Base-by-base conservation (phyloP, 2,329 filamentous ascomycete species). In the Fusarium redolens region DNA sequence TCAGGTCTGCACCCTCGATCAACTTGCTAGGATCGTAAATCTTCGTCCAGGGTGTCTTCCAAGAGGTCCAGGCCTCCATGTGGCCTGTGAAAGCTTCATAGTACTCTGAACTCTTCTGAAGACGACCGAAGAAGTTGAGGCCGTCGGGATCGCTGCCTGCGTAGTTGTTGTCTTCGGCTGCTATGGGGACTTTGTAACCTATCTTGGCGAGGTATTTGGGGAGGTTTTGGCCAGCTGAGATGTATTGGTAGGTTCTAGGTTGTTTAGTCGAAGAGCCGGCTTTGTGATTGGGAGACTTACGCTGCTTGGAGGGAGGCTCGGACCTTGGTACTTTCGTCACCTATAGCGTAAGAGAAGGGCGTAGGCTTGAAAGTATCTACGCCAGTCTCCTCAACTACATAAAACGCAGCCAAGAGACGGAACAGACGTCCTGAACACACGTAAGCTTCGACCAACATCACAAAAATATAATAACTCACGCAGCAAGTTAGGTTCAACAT, bases 11-110 rank as follows among this genome's bases (percentile, higher is more conserved):
- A 1, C 56, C 65, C 0, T 71, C 65, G 0, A 74, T 43, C 2
- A 75, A 43, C 13, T 58, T 69, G 45, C 61, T 62, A 5, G 56
- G 48, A 5, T 74, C 60, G 2, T 67, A 75, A 13, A 75, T 57
- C 55, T 74, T 75, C 1, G 70, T 75, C 73, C 73, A 75, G 0
- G 72, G 70, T 2, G 73, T 73, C 33, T 71, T 75, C 72, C 72
- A 75, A 5, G 61, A 28, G 0, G 69, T 75, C 72, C 72, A 75
- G 0, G 68, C 68, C 20, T 75, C 68, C 73, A 75, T 74, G 14
- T 75, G 68, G 1, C 65, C 61, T 0, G 65, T 72, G 1, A 74
- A 75, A 1, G 70, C 65, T 35, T 68, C 65, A 54, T 72, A 75
- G 12, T n/a, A 72, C 30, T 72, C 55, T 8, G 73, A 67, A 14